Evolutionary conservation across 164 flowering plant species (phyloP), one percentile per base, ranked within the genome.

Genomic region (Cinnamomum chago): DNA sequence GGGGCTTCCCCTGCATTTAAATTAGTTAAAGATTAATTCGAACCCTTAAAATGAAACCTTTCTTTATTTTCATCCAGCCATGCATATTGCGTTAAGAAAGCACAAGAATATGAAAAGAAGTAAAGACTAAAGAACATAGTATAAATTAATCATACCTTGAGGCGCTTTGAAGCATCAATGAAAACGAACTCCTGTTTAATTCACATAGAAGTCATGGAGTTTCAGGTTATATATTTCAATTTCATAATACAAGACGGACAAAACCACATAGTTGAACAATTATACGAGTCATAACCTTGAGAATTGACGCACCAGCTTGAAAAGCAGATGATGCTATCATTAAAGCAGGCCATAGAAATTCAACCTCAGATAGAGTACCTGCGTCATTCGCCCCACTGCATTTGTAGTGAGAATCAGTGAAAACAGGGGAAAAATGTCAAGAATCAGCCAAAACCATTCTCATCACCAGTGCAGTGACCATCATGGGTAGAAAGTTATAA

Each of bases 311-410:
- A 77, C 87, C 90, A 66, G 97, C 95, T 85, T 90, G 98, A 80
- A 90, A 87, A 75, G 94, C 97, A 81, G 88, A 83, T 64, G 98
- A 94, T 75, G 83, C 86, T 70, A 94, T 79, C 97, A 92, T 90
- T 55, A 94, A 35, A 30, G 83, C 81, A 71, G 98, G 98, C 98
- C 97, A 94, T 20, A 88, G 2, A 62, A 89, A 80, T 33, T 85
- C 91, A 73, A 85, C 73, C 81, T 88, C 83, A 47, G 91, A 76
- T 13, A 92, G 81, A 86, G 88, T 82, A 74, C 85, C 90, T 58
- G 81, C 85, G 2, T 85, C 78, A 79, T 80, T 78, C 65, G 94
- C 84, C 12, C 95, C 97, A 80, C 95, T 92, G 88, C 81, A 35
- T 35, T 35, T 35, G 47, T 35, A 7, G 47, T 35, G 47, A 35